A percentile compares a stretch with the other conserved stretches of the same genome.
phyloP scores from a whole-genome alignment of 2,329 filamentous ascomycete genomes.

The Tympanopsis confertula region DNA sequence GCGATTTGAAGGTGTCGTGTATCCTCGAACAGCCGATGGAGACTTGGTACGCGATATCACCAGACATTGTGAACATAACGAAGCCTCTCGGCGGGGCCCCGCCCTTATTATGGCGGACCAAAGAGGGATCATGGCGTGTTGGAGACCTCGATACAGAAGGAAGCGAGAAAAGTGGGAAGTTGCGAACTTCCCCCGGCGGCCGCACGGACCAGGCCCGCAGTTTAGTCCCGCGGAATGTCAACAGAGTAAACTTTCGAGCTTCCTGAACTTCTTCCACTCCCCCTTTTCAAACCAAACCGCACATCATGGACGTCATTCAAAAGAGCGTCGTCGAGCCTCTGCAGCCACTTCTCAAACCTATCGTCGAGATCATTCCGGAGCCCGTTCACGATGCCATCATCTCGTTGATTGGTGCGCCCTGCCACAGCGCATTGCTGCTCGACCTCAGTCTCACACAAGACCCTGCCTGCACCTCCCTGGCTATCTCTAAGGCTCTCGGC shows the following conservation, averaged over 20 bases:
- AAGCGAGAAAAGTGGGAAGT: neutral
- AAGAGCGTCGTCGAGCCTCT: slow-evolving; percentile 8
- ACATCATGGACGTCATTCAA: neutral
- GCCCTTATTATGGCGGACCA: neutral
- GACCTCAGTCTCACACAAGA: slow-evolving; percentile 65
- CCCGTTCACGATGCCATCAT: slow-evolving; percentile 65
- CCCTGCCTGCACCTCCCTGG: slow-evolving; percentile 73
- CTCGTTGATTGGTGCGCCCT: slow-evolving; percentile 69
- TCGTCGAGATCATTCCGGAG: slow-evolving; percentile 62
- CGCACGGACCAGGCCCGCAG: neutral
- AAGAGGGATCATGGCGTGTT: slow-evolving; percentile 1
- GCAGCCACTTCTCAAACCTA: slow-evolving; percentile 47
- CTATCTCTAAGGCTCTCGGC: slow-evolving; percentile 81
- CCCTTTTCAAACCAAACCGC: neutral
- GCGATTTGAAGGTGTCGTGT: too few relatives aligned
- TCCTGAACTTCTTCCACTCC: too few relatives aligned
- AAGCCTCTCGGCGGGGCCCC: neutral
- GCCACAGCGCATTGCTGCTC: slow-evolving; percentile 77
- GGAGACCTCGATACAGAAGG: neutral
- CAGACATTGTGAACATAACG: slow-evolving; percentile 1
- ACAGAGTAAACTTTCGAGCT: neutral
- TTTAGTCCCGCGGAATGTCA: neutral
- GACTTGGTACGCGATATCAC: neutral
- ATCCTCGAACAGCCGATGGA: neutral
- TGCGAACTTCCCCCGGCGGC: neutral